Evolutionary conservation across 495 filamentous ascomycete genomes (phyloP).

Genomic region (Podospora pseudoanserina): DNA sequence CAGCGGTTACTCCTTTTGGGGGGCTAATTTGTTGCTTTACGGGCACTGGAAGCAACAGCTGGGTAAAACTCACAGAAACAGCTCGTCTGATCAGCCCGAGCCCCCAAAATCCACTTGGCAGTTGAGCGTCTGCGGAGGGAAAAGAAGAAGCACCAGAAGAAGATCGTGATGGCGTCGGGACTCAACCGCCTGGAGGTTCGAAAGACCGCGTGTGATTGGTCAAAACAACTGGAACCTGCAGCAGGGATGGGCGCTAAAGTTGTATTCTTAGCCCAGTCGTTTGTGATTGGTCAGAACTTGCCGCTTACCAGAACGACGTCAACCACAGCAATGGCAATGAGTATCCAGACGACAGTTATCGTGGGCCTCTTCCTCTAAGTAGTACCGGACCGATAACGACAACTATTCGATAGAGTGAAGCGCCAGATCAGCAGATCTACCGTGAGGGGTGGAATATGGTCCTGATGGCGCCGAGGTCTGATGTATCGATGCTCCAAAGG

Average conservation of each 20-base stretch:
- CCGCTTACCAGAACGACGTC: constrained; percentile 26
- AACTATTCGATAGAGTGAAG: neutral
- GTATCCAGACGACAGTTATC: neutral
- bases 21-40: constrained; percentile 2
- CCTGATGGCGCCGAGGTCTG: neutral
- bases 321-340: constrained; percentile 19
- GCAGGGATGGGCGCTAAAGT: constrained; percentile 35
- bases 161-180: constrained; percentile 30
- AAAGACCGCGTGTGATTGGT: constrained; percentile 27
- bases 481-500: neutral
- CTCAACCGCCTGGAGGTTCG: constrained; percentile 28
- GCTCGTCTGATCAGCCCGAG: neutral
- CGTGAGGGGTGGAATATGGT: neutral
- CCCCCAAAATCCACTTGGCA: neutral
- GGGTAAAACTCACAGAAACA: constrained; percentile 17
- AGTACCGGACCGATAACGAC: neutral
- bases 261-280: constrained; percentile 34
- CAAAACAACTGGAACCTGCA: constrained; percentile 23
- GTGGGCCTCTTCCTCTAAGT: neutral
- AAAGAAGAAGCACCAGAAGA: constrained; percentile 6
- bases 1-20: neutral
- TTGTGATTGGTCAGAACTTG: constrained; percentile 30
- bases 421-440: neutral
- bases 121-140: constrained; percentile 8
- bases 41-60: constrained; percentile 4